Evolutionary conservation across 2,329 filamentous ascomycete genomes (phyloP).

Genomic region (Geosmithia putterillii): DNA sequence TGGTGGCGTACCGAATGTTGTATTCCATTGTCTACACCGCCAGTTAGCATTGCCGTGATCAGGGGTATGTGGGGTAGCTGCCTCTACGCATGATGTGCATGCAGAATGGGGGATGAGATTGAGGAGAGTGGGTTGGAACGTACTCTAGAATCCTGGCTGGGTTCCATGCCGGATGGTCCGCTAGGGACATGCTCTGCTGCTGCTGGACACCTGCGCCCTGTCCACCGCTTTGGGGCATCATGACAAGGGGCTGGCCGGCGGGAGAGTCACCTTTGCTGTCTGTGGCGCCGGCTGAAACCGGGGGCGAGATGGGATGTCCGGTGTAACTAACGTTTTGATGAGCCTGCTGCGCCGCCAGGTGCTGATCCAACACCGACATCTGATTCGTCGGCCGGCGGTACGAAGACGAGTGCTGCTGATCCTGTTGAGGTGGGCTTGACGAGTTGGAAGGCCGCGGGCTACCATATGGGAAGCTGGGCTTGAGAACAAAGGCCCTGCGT

Average conservation of each 20-base stretch:
- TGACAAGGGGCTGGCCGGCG: constrained; percentile 56
- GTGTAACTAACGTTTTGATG: constrained; percentile 51
- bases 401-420: constrained; percentile 40
- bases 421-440: constrained; percentile 44
- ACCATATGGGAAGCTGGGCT: constrained; percentile 75
- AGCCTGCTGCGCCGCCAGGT: constrained; percentile 37
- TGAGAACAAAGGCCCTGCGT: constrained; percentile 77
- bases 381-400: constrained; percentile 31
- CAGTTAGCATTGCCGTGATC: too few relatives aligned
- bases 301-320: constrained; percentile 66
- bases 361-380: constrained; percentile 37
- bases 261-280: constrained; percentile 70
- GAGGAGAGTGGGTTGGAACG: too few relatives aligned
- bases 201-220: constrained; percentile 39
- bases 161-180: constrained; percentile 65
- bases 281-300: constrained; percentile 60
- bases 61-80: too few relatives aligned
- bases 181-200: constrained; percentile 42
- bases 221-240: constrained; percentile 54
- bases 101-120: too few relatives aligned
- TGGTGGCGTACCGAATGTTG: constrained; percentile 69
- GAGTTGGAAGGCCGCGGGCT: constrained; percentile 57
- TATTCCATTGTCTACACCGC: constrained; percentile 72
- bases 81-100: too few relatives aligned
- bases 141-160: constrained; percentile 84